Evolutionary conservation across 2,329 filamentous ascomycete species (phyloP).

Genomic region (Phyllosticta citriasiana): DNA sequence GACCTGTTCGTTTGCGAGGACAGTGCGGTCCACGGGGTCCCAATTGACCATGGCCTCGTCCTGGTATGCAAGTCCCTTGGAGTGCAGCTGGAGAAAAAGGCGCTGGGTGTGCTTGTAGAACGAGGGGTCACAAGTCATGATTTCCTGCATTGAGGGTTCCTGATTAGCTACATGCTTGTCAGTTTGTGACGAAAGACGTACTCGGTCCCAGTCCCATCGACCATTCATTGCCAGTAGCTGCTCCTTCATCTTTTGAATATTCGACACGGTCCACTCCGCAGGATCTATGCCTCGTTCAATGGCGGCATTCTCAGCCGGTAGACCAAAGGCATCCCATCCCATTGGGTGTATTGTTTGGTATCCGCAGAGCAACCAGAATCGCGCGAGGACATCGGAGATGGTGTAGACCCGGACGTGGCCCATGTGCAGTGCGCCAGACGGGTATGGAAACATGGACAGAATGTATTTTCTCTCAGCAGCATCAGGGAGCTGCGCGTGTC

Average conservation of each 20-base stretch:
- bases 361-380: constrained; percentile 66
- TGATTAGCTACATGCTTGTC: constrained; percentile 17
- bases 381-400: constrained; percentile 75
- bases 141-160: constrained; percentile 46
- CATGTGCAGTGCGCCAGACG: constrained; percentile 75
- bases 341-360: constrained; percentile 74
- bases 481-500: not conserved
- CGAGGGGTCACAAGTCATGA: constrained; percentile 71
- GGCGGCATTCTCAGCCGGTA: constrained; percentile 86
- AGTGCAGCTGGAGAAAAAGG: constrained; percentile 68
- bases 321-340: constrained; percentile 87
- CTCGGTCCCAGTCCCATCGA: constrained; percentile 72
- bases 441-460: constrained; percentile 88
- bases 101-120: constrained; percentile 88
- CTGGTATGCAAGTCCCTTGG: constrained; percentile 70
- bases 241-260: constrained; percentile 76
- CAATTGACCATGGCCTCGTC: constrained; percentile 80
- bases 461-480: constrained; percentile 48
- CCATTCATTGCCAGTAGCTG: constrained; percentile 73
- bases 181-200: constrained; percentile 35
- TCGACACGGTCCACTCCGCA: constrained; percentile 65
- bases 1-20: constrained; percentile 90
- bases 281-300: constrained; percentile 73
- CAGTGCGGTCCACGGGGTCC: constrained; percentile 80
- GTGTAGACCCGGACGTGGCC: constrained; percentile 84